Evolutionary conservation across 2,329 filamentous ascomycete genomes (phyloP).

Genomic region (Hypoxylon sp.): DNA sequence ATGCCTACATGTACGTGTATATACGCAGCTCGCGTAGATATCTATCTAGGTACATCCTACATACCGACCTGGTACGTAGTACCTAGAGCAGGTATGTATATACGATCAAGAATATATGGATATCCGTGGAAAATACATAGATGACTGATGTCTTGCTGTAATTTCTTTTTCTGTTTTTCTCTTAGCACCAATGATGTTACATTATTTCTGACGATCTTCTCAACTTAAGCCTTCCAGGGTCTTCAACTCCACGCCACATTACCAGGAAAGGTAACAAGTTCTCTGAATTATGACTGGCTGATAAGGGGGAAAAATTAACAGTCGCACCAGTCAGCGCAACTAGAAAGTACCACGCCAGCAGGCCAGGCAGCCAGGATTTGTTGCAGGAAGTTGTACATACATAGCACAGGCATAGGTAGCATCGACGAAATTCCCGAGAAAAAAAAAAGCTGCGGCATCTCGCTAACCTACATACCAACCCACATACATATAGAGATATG

Average conservation of each 20-base stretch:
- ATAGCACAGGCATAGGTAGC: too few relatives aligned
- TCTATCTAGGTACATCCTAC: too few relatives aligned
- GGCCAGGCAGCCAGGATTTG: slow-evolving; percentile 4
- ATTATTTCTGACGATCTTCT: slow-evolving; percentile 1
- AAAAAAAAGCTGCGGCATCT: not conserved
- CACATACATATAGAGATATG: too few relatives aligned
- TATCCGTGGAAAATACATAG: too few relatives aligned
- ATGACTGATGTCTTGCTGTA: too few relatives aligned
- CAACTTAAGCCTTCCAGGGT: not conserved
- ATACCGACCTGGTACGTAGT: too few relatives aligned
- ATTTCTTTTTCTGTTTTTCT: slow-evolving; percentile 2
- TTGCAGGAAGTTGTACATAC: slow-evolving; percentile 10
- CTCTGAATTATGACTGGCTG: slow-evolving; percentile 1
- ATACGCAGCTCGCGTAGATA: too few relatives aligned
- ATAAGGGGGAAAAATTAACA: not conserved
- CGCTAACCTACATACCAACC: too few relatives aligned
- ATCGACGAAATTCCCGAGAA: slow-evolving; percentile 6
- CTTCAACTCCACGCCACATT: slow-evolving; percentile 16
- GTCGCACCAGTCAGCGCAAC: not conserved
- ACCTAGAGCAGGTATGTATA: too few relatives aligned
- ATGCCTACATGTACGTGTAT: too few relatives aligned
- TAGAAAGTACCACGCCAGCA: slow-evolving; percentile 6
- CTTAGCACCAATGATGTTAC: slow-evolving; percentile 8
- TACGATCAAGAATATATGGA: too few relatives aligned
- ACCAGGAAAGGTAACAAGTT: slow-evolving; percentile 6